Evolutionary conservation across 768 basidiomycete species (phyloP).

Genomic region (Dentipellis fragilis): DNA sequence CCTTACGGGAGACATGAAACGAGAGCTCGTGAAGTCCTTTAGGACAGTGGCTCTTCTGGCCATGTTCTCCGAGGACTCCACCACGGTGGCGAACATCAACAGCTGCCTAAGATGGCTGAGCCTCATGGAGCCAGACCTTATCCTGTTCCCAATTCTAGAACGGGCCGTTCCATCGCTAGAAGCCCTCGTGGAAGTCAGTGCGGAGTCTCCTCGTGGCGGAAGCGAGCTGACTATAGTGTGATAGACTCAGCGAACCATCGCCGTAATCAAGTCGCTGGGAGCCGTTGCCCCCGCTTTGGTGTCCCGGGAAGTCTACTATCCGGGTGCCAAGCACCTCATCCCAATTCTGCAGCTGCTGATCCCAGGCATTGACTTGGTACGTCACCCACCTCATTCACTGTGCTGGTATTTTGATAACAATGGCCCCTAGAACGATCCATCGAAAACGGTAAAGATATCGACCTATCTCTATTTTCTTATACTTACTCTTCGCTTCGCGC

Average conservation of each 20-base stretch:
- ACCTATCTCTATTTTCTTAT: not conserved
- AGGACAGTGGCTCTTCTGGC: constrained; percentile 78
- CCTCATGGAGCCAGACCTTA: constrained; percentile 77
- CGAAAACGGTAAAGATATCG: constrained; percentile 50
- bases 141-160: constrained; percentile 73
- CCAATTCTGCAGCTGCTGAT: constrained; percentile 73
- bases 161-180: constrained; percentile 82
- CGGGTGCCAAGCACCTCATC: constrained; percentile 73
- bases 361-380: constrained; percentile 78
- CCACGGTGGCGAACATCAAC: constrained; percentile 67
- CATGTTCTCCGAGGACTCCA: constrained; percentile 80
- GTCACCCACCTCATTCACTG: constrained; percentile 14
- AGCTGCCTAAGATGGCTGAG: constrained; percentile 76
- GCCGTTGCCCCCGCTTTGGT: constrained; percentile 74
- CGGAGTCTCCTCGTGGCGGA: not conserved
- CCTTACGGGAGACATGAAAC: constrained; percentile 66
- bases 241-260: constrained; percentile 75
- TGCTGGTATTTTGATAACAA: constrained; percentile 1
- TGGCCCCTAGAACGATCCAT: constrained; percentile 54
- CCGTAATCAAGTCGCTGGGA: constrained; percentile 78
- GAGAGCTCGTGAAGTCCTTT: constrained; percentile 75
- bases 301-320: constrained; percentile 70
- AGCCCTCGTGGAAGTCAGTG: constrained; percentile 67
- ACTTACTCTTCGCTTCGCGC: constrained; percentile 6
- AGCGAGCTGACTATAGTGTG: not conserved